A percentile compares a stretch with the other conserved stretches of the same genome.
phyloP scores from a whole-genome alignment of 805 yeast genomes.

The Metschnikowia drakensbergensis region DNA sequence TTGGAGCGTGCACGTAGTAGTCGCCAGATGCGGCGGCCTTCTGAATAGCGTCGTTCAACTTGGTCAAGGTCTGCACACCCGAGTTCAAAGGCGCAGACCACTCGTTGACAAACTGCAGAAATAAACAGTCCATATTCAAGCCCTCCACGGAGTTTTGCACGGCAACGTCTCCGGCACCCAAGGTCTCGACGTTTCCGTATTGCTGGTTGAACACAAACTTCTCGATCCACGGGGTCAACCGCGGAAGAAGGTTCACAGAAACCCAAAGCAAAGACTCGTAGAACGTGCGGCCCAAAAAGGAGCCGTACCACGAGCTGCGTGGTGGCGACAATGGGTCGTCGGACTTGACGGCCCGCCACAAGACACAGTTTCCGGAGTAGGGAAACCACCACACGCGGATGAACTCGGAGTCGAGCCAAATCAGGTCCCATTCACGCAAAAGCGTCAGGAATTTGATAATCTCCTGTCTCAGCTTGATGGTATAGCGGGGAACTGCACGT shows the following conservation, averaged over 20 bases:
- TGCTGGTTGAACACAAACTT: slow-evolving; percentile 80
- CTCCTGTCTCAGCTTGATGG: slow-evolving; percentile 76
- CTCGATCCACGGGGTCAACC: slow-evolving; percentile 81
- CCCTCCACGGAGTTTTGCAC: slow-evolving; percentile 83
- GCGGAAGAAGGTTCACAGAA: slow-evolving; percentile 67
- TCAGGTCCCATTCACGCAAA: slow-evolving; percentile 64
- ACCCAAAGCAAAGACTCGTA: slow-evolving; percentile 79
- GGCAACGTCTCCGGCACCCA: slow-evolving; percentile 56
- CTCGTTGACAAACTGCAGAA: slow-evolving; percentile 90
- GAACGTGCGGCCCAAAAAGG: slow-evolving; percentile 68
- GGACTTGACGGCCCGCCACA: slow-evolving; percentile 88
- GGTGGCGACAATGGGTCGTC: slow-evolving; percentile 60
- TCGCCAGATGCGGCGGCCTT: slow-evolving; percentile 57
- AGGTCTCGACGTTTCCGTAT: slow-evolving; percentile 71
- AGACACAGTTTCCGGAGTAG: slow-evolving; percentile 75
- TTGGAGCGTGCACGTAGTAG: slow-evolving; percentile 89
- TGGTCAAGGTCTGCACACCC: slow-evolving; percentile 67
- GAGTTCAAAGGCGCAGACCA: slow-evolving; percentile 90
- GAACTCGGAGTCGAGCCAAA: slow-evolving; percentile 89
- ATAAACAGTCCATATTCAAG: slow-evolving; percentile 91
- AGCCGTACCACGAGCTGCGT: slow-evolving; percentile 81
- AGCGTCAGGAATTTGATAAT: slow-evolving; percentile 74
- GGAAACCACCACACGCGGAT: slow-evolving; percentile 98
- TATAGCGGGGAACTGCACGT: slow-evolving; percentile 79
- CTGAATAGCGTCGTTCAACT: slow-evolving; percentile 59